phyloP scores from a whole-genome alignment of 2,329 filamentous ascomycete genomes.

The Fusarium acutatum region DNA sequence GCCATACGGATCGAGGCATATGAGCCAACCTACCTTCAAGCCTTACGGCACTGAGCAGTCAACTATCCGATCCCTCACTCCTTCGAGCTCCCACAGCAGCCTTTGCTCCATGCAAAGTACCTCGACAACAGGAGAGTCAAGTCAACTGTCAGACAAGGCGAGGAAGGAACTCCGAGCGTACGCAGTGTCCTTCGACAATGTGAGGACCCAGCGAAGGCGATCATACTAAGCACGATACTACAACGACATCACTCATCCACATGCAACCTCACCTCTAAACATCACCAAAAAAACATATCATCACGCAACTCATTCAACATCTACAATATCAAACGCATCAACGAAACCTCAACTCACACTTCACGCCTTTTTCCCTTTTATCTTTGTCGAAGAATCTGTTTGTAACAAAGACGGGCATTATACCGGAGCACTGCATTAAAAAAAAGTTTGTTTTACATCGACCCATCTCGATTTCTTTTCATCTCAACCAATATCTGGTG shows the following conservation, averaged over 20 bases:
- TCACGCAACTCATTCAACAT: constrained; percentile 46
- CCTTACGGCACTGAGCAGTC: constrained; percentile 34
- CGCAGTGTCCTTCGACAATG: constrained; percentile 87
- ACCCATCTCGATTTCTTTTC: constrained; percentile 35
- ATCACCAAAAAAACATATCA: constrained; percentile 23
- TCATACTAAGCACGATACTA: constrained; percentile 55
- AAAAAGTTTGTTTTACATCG: constrained; percentile 46
- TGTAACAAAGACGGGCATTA: constrained; percentile 58
- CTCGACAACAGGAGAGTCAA: constrained; percentile 61
- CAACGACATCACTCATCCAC: constrained; percentile 11
- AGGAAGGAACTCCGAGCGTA: constrained; percentile 85
- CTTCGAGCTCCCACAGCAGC: constrained; percentile 85
- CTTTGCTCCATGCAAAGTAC: constrained; percentile 80
- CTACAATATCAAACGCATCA: constrained; percentile 30
- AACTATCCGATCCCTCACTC: constrained; percentile 60
- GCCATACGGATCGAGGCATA: constrained; percentile 62
- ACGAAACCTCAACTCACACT: constrained; percentile 28
- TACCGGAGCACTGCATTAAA: constrained; percentile 61
- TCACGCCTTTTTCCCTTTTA: constrained; percentile 34
- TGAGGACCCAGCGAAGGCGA: constrained; percentile 68
- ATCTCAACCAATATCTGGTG: constrained; percentile 25
- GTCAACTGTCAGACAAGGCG: constrained; percentile 76
- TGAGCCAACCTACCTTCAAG: constrained; percentile 41
- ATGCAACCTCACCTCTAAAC: not conserved
- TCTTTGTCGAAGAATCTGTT: constrained; percentile 45